Evolutionary conservation across 495 filamentous ascomycete species (phyloP), one percentile per base, ranked within the genome.

Genomic region (Stereocaulon alpinum): DNA sequence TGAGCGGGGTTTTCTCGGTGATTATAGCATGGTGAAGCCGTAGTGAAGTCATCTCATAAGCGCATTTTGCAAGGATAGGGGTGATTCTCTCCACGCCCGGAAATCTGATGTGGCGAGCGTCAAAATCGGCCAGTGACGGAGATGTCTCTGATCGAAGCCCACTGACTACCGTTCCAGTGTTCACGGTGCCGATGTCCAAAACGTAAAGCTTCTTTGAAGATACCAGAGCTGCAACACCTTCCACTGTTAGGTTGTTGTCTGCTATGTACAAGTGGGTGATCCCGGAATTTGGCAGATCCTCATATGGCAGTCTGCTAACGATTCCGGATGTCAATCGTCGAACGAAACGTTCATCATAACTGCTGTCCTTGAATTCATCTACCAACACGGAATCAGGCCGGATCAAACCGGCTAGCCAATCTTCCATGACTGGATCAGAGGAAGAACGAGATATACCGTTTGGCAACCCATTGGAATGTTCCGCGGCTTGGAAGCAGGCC

Each of bases 261-360:
- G 81, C 71, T 22, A 84, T 76, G 64, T 80, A 80, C 7, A 85
- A 72, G 68, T 85, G 82, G 0, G 81, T 84, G 34, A 85, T 76
- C 4, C 82, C 82, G 6, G 67, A 66, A 62, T 74, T 66, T n/a
- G 76, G 68, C 7, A 80, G 62, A 58, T 79, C 75, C 50, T 83
- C 80, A 37, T 82, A 73, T 62, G 79, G 76, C 40, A 78, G 72
- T 41, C 78, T 72, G 20, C 72, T 75, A 29, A 78, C 71, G 32
- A 77, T 69, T 6, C 75, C 74, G n/a, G 68, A 70, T 0, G 78
- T 79, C 14, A 85, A 69, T 10, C 74, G 65, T 51, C 71, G 76
- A 10, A 76, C 63, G 43, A 81, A 72, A 22, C 74, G 73, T 45
- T 76, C 69, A 61, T 83, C 80, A 48, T 84, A 67, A 37, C 71